Evolutionary conservation across 257 asterid genomes (phyloP), one percentile per base, ranked within the genome.

Genomic region (Avicennia marina): DNA sequence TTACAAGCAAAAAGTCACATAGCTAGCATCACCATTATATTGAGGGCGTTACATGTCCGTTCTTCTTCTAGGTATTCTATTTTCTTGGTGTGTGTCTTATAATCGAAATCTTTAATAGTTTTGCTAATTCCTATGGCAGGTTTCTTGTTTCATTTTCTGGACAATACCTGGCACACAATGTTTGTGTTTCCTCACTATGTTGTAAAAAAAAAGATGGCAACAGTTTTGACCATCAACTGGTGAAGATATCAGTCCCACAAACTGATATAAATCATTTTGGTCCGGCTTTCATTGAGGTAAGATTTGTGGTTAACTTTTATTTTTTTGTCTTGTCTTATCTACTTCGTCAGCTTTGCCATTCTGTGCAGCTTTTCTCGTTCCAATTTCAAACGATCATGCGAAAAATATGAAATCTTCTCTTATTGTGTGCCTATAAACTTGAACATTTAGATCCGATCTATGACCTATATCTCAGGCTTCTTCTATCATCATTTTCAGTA

Each of bases 211-310:
- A 72, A 39, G 76, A 66, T 43, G 39, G 62, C 45, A 60, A 61
- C 44, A 63, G 75, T 52, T 63, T 40, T 15, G 74, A 78, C 67
- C 95, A 89, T 71, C 97, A 89, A 39, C 53, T 75, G 15, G 53
- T 93, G 73, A 89, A 82, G 72, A 80, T 93, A 63, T 50, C 57
- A 45, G 80, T 86, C 65, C 87, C 95, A 65, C 67, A 68, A 60
- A 78, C 79, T 21, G 87, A 89, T 42, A 62, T 55, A 15, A 60
- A 75, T 59, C 65, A 75, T 33, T 70, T 68, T 65, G 97, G 99
- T 64, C 97, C 99, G 1, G 91, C 91, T 27, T 93, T 93, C 76
- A 62, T 88, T 43, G 99, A 93, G 96, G 98, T 72, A 42, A 69
- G 79, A 43, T 45, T 25, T 47, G 7, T 7, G 33, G 39, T 38